Conservation (phyloP, 1,139 yeast genomes). For the Saccharomyces hybrid region DNA sequence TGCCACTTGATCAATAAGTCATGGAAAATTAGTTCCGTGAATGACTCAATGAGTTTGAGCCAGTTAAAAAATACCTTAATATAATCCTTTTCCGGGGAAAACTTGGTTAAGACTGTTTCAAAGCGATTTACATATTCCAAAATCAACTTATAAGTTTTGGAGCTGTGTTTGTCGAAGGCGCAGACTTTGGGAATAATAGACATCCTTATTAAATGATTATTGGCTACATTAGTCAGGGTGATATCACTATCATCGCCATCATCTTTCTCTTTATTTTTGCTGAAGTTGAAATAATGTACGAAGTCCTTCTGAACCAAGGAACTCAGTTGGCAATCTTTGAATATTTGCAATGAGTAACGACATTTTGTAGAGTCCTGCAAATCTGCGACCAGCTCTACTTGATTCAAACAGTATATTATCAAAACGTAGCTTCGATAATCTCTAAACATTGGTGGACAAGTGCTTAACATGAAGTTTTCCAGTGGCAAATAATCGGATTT, state of each 20-base stretch:
- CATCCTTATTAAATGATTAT: not conserved
- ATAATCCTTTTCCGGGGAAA: not conserved
- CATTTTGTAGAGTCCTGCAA: not conserved
- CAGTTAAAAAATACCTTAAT: not conserved
- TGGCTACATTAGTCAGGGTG: not conserved
- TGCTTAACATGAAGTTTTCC: not conserved
- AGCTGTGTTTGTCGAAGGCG: not conserved
- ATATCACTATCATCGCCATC: not conserved
- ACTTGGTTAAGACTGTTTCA: not conserved
- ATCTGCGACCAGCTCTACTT: not conserved
- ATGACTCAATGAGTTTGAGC: not conserved
- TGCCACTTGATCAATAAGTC: not conserved
- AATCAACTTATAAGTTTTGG: not conserved
- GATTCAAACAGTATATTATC: not conserved
- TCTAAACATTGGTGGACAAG: not conserved
- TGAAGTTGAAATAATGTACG: not conserved
- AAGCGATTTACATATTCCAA: not conserved
- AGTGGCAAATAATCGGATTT: not conserved
- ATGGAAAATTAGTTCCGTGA: not conserved
- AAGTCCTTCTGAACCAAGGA: not conserved
- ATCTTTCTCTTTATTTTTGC: not conserved
- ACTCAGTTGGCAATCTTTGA: not conserved
- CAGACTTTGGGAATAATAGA: not conserved
- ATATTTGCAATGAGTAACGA: not conserved
- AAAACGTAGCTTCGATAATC: not conserved